These are phyloP conservation scores for Plectosphaerella plurivora DNA, from an alignment of 2,329 filamentous ascomycete genomes.

Conservation along the genomic window DNA sequence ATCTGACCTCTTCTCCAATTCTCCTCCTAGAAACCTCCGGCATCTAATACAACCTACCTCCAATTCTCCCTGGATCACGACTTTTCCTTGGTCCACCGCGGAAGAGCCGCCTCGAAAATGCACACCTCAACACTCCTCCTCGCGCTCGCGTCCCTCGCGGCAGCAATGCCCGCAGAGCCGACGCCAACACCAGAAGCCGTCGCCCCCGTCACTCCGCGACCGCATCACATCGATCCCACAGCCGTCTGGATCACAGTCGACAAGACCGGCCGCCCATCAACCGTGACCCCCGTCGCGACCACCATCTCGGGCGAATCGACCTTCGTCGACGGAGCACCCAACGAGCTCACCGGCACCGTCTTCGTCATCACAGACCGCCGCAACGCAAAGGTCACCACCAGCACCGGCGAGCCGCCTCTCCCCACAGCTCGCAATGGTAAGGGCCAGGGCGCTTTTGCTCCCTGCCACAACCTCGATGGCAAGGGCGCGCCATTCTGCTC, in stretches of 20 bases:
- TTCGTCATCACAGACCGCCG: conserved; percentile 30
- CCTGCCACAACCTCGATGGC: conserved; percentile 44
- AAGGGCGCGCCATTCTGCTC: conserved; percentile 46
- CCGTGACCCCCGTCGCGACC: conserved; percentile 43
- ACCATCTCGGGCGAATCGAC: conserved; percentile 40
- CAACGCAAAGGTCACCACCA: conserved; percentile 31
- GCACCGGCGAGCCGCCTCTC: conserved; percentile 36
- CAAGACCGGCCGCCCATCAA: conserved; percentile 39
- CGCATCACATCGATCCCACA: conserved; percentile 22
- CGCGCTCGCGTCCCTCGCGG: neutral
- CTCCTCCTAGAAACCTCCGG: neutral
- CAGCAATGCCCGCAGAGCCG: neutral
- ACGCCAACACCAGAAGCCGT: conserved; percentile 23
- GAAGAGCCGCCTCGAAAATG: neutral
- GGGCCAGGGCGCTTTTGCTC: conserved; percentile 42
- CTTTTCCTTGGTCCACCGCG: neutral
- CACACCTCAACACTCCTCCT: neutral
- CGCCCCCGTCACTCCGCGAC: conserved; percentile 15
- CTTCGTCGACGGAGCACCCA: conserved; percentile 32
- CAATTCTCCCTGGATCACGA: no score
- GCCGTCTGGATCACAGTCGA: conserved; percentile 49
- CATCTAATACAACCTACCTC: neutral
- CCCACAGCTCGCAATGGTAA: conserved; percentile 36
- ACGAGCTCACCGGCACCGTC: conserved; percentile 41
- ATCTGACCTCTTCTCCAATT: neutral